phyloP scores from a whole-genome alignment of 306 rosid species.

The Mimosa bimucronata region DNA sequence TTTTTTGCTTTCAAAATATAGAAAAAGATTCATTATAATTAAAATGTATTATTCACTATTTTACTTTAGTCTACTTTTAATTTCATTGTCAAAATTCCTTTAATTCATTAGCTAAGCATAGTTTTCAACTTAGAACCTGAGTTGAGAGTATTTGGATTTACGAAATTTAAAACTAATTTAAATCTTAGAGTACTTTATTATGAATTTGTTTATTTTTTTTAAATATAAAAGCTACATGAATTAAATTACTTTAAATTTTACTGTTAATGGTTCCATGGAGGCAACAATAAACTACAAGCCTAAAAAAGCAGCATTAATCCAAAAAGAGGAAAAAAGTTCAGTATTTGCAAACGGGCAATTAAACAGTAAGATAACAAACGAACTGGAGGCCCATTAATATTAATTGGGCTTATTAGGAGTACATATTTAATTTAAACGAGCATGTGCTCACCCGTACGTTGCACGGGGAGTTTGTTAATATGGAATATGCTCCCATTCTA shows the following conservation, averaged over 20 bases:
- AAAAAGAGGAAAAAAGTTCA: background rate
- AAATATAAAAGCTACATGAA: background rate
- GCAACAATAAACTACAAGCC: background rate
- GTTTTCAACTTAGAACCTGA: background rate
- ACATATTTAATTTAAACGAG: too few relatives aligned
- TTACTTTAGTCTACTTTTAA: background rate
- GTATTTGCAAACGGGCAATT: background rate
- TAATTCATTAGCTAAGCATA: too few relatives aligned
- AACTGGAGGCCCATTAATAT: background rate
- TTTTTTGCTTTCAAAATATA: background rate
- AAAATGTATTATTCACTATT: too few relatives aligned
- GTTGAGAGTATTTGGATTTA: background rate
- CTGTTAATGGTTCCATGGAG: background rate
- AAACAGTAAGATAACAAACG: background rate
- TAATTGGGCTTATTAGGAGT: background rate
- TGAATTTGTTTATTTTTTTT: background rate
- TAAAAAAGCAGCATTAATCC: background rate
- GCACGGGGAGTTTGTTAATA: too few relatives aligned
- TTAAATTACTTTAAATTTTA: background rate
- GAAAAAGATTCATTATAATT: too few relatives aligned
- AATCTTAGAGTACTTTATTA: background rate
- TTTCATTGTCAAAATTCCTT: too few relatives aligned
- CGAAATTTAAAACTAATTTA: background rate
- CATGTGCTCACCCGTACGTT: too few relatives aligned
- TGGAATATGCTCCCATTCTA: too few relatives aligned